phyloP scores from a whole-genome alignment of 2,329 filamentous ascomycete genomes.

The Ceratocystis papillata region DNA sequence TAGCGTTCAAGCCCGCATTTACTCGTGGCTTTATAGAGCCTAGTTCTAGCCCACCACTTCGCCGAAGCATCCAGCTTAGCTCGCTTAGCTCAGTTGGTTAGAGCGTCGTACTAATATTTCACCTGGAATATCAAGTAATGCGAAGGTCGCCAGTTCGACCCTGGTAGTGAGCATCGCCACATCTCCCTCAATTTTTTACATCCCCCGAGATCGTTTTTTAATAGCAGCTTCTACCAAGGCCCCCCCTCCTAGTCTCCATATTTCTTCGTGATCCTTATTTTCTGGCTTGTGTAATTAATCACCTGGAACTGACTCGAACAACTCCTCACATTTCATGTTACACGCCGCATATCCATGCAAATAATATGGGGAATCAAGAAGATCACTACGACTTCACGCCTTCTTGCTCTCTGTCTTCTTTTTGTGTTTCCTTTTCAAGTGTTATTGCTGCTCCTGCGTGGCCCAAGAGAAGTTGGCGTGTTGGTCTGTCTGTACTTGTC shows the following conservation, averaged over 20 bases:
- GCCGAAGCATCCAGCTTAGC: slow-evolving; percentile 3
- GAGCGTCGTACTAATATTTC: slow-evolving; percentile 24
- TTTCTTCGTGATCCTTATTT: background rate
- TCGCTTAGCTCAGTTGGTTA: slow-evolving; percentile 25
- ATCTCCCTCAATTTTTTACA: background rate
- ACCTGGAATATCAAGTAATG: slow-evolving; percentile 21
- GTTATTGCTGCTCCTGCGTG: too few species aligned
- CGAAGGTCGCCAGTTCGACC: slow-evolving; percentile 24
- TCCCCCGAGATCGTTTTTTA: background rate
- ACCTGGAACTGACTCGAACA: background rate
- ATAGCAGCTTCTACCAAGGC: background rate
- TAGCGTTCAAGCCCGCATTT: too few species aligned
- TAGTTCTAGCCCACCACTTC: rapidly evolving
- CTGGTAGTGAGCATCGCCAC: slow-evolving; percentile 22
- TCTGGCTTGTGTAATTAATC: background rate
- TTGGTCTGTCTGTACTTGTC: background rate
- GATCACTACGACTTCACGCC: background rate
- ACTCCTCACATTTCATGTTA: background rate
- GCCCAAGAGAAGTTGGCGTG: background rate
- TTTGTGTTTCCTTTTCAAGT: background rate
- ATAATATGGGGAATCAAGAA: background rate
- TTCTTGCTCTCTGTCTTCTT: background rate
- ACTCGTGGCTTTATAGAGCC: too few species aligned
- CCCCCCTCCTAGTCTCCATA: background rate
- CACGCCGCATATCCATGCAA: background rate